Percentiles rank a stretch among this genome's conserved stretches.
These are phyloP conservation scores for Dactylellina haptotyla DNA, from an alignment of 2,329 filamentous ascomycete species.

Conservation along the genomic window DNA sequence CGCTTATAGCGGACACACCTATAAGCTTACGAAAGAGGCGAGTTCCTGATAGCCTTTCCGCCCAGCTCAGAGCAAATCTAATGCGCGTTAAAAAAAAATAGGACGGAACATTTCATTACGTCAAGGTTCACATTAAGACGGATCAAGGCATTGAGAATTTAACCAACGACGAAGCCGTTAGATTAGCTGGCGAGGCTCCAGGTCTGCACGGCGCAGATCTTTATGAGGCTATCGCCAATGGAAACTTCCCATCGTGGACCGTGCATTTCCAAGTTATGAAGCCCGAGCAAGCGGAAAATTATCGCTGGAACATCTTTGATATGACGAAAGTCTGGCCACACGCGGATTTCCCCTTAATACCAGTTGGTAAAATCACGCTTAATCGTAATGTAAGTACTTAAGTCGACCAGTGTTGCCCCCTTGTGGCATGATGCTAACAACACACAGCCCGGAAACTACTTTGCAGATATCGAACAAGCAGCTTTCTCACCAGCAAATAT, in stretches of 20 bases:
- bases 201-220: slow-evolving; percentile 73
- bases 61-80: background rate
- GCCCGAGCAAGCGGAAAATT: slow-evolving; percentile 71
- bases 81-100: slow-evolving; percentile 55
- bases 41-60: background rate
- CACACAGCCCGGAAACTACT: slow-evolving; percentile 62
- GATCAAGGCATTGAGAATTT: slow-evolving; percentile 72
- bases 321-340: slow-evolving; percentile 77
- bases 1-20: slow-evolving; percentile 74
- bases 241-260: slow-evolving; percentile 72
- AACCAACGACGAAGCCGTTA: slow-evolving; percentile 65
- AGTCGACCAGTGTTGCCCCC: background rate
- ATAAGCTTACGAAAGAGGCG: slow-evolving; percentile 70
- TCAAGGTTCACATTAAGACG: slow-evolving; percentile 73
- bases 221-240: slow-evolving; percentile 71
- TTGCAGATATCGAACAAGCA: slow-evolving; percentile 75
- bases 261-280: slow-evolving; percentile 72
- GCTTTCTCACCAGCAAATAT: slow-evolving; percentile 73
- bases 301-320: slow-evolving; percentile 74
- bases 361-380: slow-evolving; percentile 71
- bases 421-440: background rate
- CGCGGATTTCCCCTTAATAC: slow-evolving; percentile 70
- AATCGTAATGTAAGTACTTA: slow-evolving; percentile 67
- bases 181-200: slow-evolving; percentile 66
- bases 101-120: slow-evolving; percentile 73